A percentile compares a stretch with the other conserved stretches of the same genome.
Evolutionary conservation across 129 eudicot species (phyloP).

Genomic region (Saussurea involucrata): DNA sequence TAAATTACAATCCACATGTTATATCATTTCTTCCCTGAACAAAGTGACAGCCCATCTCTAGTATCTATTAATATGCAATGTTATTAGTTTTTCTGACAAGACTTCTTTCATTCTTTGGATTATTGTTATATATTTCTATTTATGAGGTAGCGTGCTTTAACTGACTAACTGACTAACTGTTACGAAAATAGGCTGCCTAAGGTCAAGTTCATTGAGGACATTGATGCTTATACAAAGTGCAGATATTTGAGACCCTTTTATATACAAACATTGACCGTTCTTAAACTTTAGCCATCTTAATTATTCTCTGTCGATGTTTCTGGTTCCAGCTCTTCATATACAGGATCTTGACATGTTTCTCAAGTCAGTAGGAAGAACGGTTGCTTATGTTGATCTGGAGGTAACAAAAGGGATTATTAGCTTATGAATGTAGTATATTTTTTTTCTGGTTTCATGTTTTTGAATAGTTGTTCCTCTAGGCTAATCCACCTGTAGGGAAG

Average conservation of each 20-base stretch:
- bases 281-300: neutral
- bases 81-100: neutral
- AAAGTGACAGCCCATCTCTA: neutral
- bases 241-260: neutral
- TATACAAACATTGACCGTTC: neutral
- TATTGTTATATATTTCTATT: neutral
- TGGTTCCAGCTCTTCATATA: conserved; percentile 56
- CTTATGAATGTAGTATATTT: neutral
- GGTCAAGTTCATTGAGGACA: neutral
- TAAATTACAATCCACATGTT: neutral
- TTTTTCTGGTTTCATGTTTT: neutral
- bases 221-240: neutral
- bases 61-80: neutral
- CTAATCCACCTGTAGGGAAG: conserved; percentile 87
- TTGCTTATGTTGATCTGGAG: conserved; percentile 89
- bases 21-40: neutral
- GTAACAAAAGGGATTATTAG: conserved; percentile 34
- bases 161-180: neutral
- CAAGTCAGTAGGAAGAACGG: conserved; percentile 64
- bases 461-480: conserved; percentile 45
- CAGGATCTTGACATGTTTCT: conserved; percentile 72
- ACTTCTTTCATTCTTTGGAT: neutral
- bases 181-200: neutral
- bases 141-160: neutral
- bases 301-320: neutral